Conservation (phyloP, 768 basidiomycete genomes). For the Asterophora parasitica region DNA sequence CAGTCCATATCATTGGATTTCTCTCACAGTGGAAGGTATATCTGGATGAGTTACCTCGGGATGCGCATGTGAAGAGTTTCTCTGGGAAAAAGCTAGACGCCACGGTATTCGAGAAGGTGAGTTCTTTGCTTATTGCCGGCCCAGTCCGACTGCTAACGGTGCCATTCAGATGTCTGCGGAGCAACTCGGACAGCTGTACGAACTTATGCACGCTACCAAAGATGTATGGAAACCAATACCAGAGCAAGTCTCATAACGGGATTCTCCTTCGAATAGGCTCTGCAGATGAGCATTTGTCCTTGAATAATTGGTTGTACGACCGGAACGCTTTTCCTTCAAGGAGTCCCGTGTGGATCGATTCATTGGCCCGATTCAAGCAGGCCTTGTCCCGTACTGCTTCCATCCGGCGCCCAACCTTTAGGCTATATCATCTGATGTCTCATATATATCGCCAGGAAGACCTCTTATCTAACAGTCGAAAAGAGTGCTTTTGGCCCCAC, state of each 20-base stretch:
- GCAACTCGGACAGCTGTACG: constrained; percentile 91
- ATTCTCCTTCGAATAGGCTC: neutral
- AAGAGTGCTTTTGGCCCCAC: neutral
- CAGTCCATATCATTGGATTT: constrained; percentile 90
- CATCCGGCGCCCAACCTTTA: too few relatives aligned
- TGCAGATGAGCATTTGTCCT: too few relatives aligned
- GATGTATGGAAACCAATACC: constrained; percentile 73
- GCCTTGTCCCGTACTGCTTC: too few relatives aligned
- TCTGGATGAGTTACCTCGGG: constrained; percentile 63
- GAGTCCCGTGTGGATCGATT: too few relatives aligned
- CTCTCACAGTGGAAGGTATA: constrained; percentile 95
- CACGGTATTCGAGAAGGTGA: constrained; percentile 72
- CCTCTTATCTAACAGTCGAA: constrained; percentile 6
- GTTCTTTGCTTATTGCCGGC: constrained; percentile 5
- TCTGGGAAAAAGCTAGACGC: constrained; percentile 65
- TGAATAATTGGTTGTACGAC: too few relatives aligned
- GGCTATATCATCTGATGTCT: constrained; percentile 12
- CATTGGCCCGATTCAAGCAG: too few relatives aligned
- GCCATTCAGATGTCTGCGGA: constrained; percentile 72
- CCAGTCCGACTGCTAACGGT: constrained; percentile 1
- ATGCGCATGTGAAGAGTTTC: constrained; percentile 42
- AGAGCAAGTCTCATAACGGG: constrained; percentile 20
- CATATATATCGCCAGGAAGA: constrained; percentile 7
- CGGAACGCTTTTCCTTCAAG: too few relatives aligned
- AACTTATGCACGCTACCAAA: constrained; percentile 89